Conservation (phyloP, 805 yeast genomes). For the Kluyveromyces starmeri region DNA sequence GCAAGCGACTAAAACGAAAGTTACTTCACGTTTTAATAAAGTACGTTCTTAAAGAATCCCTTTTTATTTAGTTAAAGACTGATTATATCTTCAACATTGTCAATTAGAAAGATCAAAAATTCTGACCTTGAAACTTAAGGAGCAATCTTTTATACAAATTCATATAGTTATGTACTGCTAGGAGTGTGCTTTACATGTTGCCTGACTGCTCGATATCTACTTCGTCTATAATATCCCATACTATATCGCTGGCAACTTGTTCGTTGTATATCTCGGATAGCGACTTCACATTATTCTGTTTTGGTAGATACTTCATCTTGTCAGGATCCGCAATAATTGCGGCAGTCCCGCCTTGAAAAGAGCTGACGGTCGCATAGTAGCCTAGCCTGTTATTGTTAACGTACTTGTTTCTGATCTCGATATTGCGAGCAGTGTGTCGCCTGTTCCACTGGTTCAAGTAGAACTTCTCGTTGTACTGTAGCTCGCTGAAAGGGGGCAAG, state of each 20-base stretch:
- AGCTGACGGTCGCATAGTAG: constrained; percentile 84
- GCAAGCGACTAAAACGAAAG: too few relatives aligned
- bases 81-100: too few relatives aligned
- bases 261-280: constrained; percentile 57
- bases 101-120: too few relatives aligned
- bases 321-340: constrained; percentile 57
- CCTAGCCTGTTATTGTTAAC: constrained; percentile 82
- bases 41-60: too few relatives aligned
- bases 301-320: constrained; percentile 41
- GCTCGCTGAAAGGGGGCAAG: constrained; percentile 66
- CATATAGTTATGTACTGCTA: too few relatives aligned
- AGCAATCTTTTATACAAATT: too few relatives aligned
- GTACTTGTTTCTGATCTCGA: constrained; percentile 26
- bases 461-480: constrained; percentile 34
- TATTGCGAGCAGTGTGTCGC: constrained; percentile 11
- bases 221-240: constrained; percentile 81
- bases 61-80: too few relatives aligned
- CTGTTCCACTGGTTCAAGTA: constrained; percentile 26
- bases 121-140: too few relatives aligned
- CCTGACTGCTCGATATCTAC: too few relatives aligned
- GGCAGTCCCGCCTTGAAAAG: constrained; percentile 71
- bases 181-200: too few relatives aligned
- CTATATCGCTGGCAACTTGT: constrained; percentile 68
- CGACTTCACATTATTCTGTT: constrained; percentile 36
- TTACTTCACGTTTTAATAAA: too few relatives aligned